These are phyloP conservation scores for Chlamydomonas schloesseri DNA, from an alignment of 139 green algal genomes.

Conservation along the genomic window DNA sequence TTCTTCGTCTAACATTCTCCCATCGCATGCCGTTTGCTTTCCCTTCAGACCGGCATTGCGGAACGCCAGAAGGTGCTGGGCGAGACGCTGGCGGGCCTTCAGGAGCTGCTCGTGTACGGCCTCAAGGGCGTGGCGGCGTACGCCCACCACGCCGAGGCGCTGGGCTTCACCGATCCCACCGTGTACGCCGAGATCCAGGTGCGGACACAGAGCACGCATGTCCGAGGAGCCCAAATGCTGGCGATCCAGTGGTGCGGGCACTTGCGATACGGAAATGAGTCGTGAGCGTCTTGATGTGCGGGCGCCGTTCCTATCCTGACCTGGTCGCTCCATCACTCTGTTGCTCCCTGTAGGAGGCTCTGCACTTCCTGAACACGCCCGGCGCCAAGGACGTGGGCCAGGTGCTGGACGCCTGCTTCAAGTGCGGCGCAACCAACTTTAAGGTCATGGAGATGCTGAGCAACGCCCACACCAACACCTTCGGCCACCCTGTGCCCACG, in stretches of 20 bases:
- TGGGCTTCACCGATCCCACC: slow-evolving; percentile 48
- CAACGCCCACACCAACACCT: slow-evolving; percentile 66
- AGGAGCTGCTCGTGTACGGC: slow-evolving; percentile 76
- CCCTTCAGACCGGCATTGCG: slow-evolving; percentile 51
- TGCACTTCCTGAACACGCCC: slow-evolving; percentile 54
- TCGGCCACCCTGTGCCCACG: slow-evolving; percentile 71
- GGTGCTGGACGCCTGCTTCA: slow-evolving; percentile 65
- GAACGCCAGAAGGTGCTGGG: slow-evolving; percentile 53
- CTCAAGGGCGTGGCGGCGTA: slow-evolving; percentile 77
- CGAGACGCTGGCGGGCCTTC: slow-evolving; percentile 68
- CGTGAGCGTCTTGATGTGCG: no score
- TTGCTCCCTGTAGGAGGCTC: not conserved
- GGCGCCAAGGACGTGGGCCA: slow-evolving; percentile 41
- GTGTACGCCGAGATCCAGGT: slow-evolving; percentile 65
- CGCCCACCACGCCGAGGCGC: slow-evolving; percentile 66
- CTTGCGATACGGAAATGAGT: no score
- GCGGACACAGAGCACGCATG: no score
- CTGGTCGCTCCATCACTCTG: not conserved
- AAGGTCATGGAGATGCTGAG: slow-evolving; percentile 73
- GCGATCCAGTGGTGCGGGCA: no score
- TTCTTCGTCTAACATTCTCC: no score
- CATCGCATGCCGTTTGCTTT: no score
- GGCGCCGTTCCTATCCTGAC: not conserved
- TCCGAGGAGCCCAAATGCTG: not conserved
- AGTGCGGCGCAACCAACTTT: slow-evolving; percentile 68